These are phyloP conservation scores for Euphorbia tirucalli DNA, from an alignment of 345 rosid genomes.

Conservation along the genomic window DNA sequence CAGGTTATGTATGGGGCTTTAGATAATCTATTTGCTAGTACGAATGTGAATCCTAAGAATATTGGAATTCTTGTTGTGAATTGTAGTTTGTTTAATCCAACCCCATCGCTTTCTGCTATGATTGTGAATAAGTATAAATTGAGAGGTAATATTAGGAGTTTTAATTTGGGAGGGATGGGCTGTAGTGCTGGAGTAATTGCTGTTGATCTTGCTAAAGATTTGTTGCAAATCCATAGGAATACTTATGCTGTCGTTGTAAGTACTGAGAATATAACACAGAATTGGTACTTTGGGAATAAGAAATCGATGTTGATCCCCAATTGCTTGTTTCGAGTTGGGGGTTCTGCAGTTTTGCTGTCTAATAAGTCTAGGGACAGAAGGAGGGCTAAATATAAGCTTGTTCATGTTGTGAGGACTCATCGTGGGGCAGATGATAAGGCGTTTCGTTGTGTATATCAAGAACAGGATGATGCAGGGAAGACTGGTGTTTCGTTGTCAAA, in stretches of 20 bases:
- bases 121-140: slow-evolving; percentile 27
- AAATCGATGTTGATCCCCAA: slow-evolving; percentile 28
- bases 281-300: slow-evolving; percentile 29
- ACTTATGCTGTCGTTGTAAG: slow-evolving; percentile 28
- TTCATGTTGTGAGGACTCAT: slow-evolving; percentile 27
- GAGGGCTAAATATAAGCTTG: slow-evolving; percentile 25
- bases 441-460: slow-evolving; percentile 24
- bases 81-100: slow-evolving; percentile 29
- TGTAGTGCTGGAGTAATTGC: slow-evolving; percentile 31
- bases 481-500: slow-evolving; percentile 27
- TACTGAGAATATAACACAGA: slow-evolving; percentile 29
- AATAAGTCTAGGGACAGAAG: slow-evolving; percentile 10
- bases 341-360: slow-evolving; percentile 25
- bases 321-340: slow-evolving; percentile 29
- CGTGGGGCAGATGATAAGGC: slow-evolving; percentile 27
- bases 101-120: slow-evolving; percentile 21
- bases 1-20: slow-evolving; percentile 28
- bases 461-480: slow-evolving; percentile 23
- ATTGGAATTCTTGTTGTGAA: slow-evolving; percentile 26
- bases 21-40: slow-evolving; percentile 15
- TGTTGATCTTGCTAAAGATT: slow-evolving; percentile 23
- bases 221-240: slow-evolving; percentile 23
- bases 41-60: slow-evolving; percentile 23
- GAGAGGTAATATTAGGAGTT: slow-evolving; percentile 24
- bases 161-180: slow-evolving; percentile 28